Conservation (phyloP, 1,284 basidiomycete genomes). For the Grifola frondosa region DNA sequence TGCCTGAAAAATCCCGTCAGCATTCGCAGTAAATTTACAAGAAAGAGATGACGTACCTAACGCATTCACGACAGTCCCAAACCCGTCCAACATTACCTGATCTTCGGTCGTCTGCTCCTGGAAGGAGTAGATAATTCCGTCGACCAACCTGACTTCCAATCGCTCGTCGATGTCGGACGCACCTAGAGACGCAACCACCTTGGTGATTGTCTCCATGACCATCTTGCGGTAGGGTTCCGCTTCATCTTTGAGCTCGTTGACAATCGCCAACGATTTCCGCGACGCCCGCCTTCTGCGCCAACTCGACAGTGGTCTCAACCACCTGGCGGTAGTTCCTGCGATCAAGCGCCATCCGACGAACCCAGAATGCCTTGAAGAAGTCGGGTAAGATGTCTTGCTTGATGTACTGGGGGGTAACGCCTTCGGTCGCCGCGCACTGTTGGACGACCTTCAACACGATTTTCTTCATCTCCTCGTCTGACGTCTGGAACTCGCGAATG, state of each 20-base stretch:
- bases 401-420: constrained; percentile 91
- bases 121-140: constrained; percentile 99
- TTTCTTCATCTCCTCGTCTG: constrained; percentile 99
- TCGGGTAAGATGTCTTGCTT: constrained; percentile 98
- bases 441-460: constrained; percentile 99
- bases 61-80: constrained; percentile 95
- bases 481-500: constrained; percentile 98
- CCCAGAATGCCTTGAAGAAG: constrained; percentile 99
- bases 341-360: constrained; percentile 96
- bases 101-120: constrained; percentile 99
- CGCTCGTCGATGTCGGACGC: constrained; percentile 97
- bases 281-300: constrained; percentile 95
- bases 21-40: background rate
- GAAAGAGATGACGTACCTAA: constrained; percentile 46
- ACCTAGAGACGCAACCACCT: constrained; percentile 90
- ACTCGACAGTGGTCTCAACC: constrained; percentile 97
- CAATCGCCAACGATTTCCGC: constrained; percentile 93
- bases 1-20: constrained; percentile 46
- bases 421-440: constrained; percentile 97
- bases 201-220: constrained; percentile 99
- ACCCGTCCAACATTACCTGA: constrained; percentile 98
- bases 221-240: constrained; percentile 98
- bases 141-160: constrained; percentile 90
- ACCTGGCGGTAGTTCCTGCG: constrained; percentile 95
- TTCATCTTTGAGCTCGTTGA: constrained; percentile 96